Percentiles rank a stretch among this genome's conserved stretches.
Evolutionary conservation across 192 early-diverging fungal genomes (phyloP).

Genomic region (Coemansia sp.): DNA sequence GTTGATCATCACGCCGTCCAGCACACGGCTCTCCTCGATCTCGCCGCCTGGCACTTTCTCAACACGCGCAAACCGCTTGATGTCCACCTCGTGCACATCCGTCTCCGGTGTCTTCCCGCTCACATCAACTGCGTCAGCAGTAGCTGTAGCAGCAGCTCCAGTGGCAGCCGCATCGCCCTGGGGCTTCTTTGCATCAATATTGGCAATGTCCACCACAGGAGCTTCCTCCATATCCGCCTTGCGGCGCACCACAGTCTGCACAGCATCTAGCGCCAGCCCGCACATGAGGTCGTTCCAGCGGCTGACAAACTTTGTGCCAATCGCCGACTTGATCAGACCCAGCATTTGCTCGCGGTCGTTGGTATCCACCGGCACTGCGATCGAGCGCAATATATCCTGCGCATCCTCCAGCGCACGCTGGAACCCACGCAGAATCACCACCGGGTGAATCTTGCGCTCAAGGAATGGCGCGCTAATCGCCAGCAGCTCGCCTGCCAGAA

Average conservation of each 20-base stretch:
- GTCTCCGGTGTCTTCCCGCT: conserved; percentile 48
- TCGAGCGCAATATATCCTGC: conserved; percentile 76
- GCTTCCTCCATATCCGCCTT: conserved; percentile 21
- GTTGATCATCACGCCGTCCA: conserved; percentile 98
- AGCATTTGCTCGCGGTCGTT: conserved; percentile 87
- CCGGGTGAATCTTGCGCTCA: conserved; percentile 97
- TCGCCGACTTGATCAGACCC: conserved; percentile 81
- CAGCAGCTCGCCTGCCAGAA: conserved; percentile 96
- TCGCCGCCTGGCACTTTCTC: conserved; percentile 99
- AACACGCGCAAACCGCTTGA: conserved; percentile 96
- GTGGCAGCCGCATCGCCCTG: background rate
- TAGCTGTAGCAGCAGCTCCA: conserved; percentile 1
- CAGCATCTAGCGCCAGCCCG: conserved; percentile 89
- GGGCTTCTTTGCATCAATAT: background rate
- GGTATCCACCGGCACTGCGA: conserved; percentile 82
- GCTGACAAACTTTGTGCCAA: conserved; percentile 96
- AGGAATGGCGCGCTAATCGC: conserved; percentile 87
- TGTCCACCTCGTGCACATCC: conserved; percentile 89
- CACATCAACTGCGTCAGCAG: background rate
- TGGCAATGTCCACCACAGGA: background rate
- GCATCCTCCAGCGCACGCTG: conserved; percentile 94
- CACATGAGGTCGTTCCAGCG: conserved; percentile 99
- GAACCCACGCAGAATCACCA: conserved; percentile 91
- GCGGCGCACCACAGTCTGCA: conserved; percentile 77
- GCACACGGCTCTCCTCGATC: conserved; percentile 91